These are phyloP conservation scores for Stentor roeselii DNA, from an alignment of 73 alveolate species.

Conservation along the genomic window DNA sequence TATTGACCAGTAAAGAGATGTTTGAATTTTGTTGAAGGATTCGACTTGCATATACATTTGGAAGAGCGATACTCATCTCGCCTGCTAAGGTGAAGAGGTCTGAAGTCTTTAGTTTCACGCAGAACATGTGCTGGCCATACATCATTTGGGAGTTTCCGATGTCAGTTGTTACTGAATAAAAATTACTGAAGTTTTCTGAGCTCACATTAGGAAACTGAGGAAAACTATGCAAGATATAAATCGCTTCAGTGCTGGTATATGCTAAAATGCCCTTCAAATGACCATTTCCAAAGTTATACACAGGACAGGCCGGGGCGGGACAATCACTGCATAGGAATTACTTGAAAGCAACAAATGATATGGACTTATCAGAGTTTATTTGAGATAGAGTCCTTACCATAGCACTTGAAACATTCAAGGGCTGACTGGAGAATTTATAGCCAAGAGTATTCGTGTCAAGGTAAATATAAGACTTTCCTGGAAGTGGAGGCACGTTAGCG, in stretches of 20 bases:
- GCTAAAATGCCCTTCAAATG: neutral
- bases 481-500: neutral
- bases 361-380: neutral
- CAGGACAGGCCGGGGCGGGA: neutral
- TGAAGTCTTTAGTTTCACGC: neutral
- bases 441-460: neutral
- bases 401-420: neutral
- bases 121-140: neutral
- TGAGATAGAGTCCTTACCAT: neutral
- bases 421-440: neutral
- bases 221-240: neutral
- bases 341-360: neutral
- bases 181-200: too few species aligned
- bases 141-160: neutral
- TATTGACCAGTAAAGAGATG: neutral
- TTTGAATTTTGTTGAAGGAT: neutral
- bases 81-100: neutral
- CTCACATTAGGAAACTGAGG: neutral
- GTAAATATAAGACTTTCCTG: constrained; percentile 9
- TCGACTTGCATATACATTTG: neutral
- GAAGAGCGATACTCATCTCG: neutral
- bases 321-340: neutral
- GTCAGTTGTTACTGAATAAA: neutral
- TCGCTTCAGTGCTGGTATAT: neutral
- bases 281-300: neutral